Evolutionary conservation across 108 stramenopile genomes (phyloP).

Genomic region (Stephanodiscus triporus): DNA sequence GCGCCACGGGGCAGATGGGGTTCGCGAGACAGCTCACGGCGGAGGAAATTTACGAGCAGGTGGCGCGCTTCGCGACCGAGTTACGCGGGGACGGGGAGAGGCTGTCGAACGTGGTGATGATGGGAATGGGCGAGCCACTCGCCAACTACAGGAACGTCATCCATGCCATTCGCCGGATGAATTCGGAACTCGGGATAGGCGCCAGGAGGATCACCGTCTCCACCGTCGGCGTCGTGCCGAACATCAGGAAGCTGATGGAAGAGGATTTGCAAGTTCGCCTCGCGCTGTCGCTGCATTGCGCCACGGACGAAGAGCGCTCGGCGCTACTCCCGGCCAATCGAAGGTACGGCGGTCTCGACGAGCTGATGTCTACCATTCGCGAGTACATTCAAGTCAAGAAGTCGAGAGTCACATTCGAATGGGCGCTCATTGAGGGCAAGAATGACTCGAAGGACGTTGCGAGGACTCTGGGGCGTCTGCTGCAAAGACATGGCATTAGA

Average conservation of each 20-base stretch:
- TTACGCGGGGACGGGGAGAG: conserved; percentile 63
- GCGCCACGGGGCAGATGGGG: conserved; percentile 96
- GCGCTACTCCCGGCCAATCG: conserved; percentile 91
- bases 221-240: conserved; percentile 91
- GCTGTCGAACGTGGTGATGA: conserved; percentile 94
- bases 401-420: conserved; percentile 92
- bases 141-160: conserved; percentile 94
- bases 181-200: conserved; percentile 90
- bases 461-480: conserved; percentile 64
- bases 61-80: conserved; percentile 74
- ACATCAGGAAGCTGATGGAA: conserved; percentile 65
- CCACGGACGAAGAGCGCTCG: conserved; percentile 86
- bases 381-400: conserved; percentile 81
- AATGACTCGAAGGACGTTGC: conserved; percentile 89
- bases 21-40: conserved; percentile 90
- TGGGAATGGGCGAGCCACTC: conserved; percentile 97
- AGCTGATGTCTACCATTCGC: conserved; percentile 81
- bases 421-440: conserved; percentile 93
- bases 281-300: conserved; percentile 92
- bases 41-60: conserved; percentile 94
- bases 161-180: conserved; percentile 84
- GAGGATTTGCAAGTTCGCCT: conserved; percentile 79
- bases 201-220: conserved; percentile 92
- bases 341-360: conserved; percentile 86
- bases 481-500: conserved; percentile 57